Base-by-base conservation (phyloP, 163 green algal genomes). In the Scenedesmus sp. region DNA sequence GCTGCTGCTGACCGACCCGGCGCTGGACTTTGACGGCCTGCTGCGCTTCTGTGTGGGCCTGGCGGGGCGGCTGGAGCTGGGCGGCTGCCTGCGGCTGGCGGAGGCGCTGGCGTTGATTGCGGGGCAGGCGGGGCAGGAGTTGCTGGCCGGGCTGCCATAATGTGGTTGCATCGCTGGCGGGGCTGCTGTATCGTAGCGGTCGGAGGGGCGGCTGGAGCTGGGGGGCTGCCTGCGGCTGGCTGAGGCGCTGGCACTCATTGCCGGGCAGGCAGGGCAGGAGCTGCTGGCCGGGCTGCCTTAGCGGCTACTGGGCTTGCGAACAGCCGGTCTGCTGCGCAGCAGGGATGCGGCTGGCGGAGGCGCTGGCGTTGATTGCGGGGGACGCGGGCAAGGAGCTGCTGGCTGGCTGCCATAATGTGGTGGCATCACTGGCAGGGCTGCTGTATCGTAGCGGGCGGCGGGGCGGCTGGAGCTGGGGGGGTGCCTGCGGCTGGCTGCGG, bases 31-130 rank as follows among this genome's bases (percentile, higher is more conserved):
- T 90, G 96, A 98, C 86, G 93, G 82, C 64, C 81, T 97, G 89
- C 95, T 98, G 9, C 92, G 94, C 59, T 94, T 96, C 16, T 96
- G 93, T 60, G 90, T 97, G 16, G 87, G 93, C 20, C 90, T 98
- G 26, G 79, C 26, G 0, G 94, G 95, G 3, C 91, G 90, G 23
- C 90, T 98, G 26, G 82, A 95, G 67, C 91, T 98, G 81, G 79
- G 90, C 26, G 83, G 60, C 8, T 59, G 15, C 8, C 23, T 92
- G 34, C 4, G 91, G 46, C 91, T 96, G 66, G 96, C 96, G 9
- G 93, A 96, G 90, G 86, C 86, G 64, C 89, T 96, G 88, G 91
- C 76, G 10, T 60, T 77, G 4, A 92, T 91, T 23, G 91, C 92
- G 56, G 91, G 90, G 26, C 77, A 73, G 79, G 94, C 92, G 12